Conservation (phyloP, 2,329 filamentous ascomycete genomes). For the Fusarium newnesense region DNA sequence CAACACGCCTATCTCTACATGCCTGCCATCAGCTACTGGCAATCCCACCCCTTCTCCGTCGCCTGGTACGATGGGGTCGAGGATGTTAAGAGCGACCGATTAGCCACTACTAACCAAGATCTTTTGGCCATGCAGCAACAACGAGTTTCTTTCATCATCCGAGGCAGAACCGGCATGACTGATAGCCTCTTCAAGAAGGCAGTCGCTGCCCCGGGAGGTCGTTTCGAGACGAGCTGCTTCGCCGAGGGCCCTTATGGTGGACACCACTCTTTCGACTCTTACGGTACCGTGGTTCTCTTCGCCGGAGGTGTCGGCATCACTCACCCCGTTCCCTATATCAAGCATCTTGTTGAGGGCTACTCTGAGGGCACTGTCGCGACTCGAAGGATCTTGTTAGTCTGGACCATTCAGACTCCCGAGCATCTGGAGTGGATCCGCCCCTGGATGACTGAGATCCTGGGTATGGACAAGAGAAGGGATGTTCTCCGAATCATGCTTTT, state of each 20-base stretch:
- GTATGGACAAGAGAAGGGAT: constrained; percentile 79
- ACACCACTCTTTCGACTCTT: constrained; percentile 76
- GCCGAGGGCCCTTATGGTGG: constrained; percentile 84
- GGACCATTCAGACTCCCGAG: constrained; percentile 82
- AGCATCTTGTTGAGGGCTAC: constrained; percentile 76
- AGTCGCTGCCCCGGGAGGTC: constrained; percentile 67
- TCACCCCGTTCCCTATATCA: constrained; percentile 80
- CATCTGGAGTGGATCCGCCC: constrained; percentile 85
- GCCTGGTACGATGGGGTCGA: constrained; percentile 79
- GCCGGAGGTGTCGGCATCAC: constrained; percentile 85
- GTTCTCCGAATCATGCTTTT: constrained; percentile 82
- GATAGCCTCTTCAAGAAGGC: constrained; percentile 75
- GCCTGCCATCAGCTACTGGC: constrained; percentile 76
- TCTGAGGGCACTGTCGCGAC: constrained; percentile 76
- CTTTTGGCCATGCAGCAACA: constrained; percentile 69
- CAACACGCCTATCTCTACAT: constrained; percentile 86
- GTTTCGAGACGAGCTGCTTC: constrained; percentile 71
- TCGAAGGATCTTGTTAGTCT: constrained; percentile 78
- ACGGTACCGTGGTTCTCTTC: constrained; percentile 82
- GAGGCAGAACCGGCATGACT: constrained; percentile 79
- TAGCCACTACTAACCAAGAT: constrained; percentile 69
- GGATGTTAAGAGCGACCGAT: constrained; percentile 60
- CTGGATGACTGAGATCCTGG: constrained; percentile 84
- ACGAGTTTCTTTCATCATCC: constrained; percentile 76
- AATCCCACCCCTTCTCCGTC: constrained; percentile 82